Conservation (phyloP, 257 asterid genomes). For the Paulownia fortunei region DNA sequence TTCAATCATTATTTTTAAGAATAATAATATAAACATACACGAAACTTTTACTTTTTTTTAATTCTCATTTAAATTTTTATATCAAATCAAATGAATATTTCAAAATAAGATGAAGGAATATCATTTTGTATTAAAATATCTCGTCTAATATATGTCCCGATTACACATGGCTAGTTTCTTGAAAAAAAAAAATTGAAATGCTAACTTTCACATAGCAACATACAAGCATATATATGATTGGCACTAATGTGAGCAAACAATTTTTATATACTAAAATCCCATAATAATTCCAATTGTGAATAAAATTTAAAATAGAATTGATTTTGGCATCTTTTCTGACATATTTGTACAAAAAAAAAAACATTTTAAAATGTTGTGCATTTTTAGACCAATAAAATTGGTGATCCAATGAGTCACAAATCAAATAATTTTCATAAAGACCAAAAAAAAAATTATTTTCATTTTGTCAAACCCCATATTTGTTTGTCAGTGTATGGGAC, state of each 20-base stretch:
- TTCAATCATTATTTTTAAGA: no score
- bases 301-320: neutral
- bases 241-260: no score
- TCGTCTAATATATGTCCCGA: no score
- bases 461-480: conserved; percentile 45
- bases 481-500: conserved; percentile 34
- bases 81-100: no score
- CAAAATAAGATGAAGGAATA: no score
- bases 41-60: no score
- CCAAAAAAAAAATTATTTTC: neutral
- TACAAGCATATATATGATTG: no score
- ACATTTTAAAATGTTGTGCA: conserved; percentile 10
- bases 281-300: conserved; percentile 20
- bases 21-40: no score
- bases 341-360: conserved; percentile 11
- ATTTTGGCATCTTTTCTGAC: conserved; percentile 24
- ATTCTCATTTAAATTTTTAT: no score
- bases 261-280: neutral
- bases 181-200: neutral
- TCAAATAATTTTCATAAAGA: conserved; percentile 40
- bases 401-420: conserved; percentile 37
- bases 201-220: neutral
- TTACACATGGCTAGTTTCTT: neutral
- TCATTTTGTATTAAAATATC: no score
- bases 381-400: conserved; percentile 38